phyloP scores from a whole-genome alignment of 805 yeast species.

The Candida methanosorbosa region DNA sequence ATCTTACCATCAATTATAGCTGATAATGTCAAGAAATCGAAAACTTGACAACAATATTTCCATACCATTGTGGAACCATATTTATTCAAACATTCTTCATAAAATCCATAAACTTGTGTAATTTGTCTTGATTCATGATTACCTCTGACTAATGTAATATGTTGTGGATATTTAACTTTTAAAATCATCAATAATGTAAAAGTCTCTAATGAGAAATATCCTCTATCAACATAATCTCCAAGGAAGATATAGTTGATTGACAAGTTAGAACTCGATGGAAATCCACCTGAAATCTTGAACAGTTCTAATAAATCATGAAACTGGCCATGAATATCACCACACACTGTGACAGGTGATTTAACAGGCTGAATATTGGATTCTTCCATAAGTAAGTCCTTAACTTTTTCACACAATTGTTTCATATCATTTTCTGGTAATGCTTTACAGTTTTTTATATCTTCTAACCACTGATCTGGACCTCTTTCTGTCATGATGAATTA shows the following conservation, averaged over 20 bases:
- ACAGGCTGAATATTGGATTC: conserved; percentile 94
- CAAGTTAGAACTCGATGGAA: conserved; percentile 56
- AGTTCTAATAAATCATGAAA: conserved; percentile 90
- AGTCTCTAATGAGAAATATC: conserved; percentile 92
- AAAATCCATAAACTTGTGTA: conserved; percentile 97
- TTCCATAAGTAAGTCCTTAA: conserved; percentile 91
- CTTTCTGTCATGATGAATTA: conserved; percentile 45
- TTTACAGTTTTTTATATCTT: conserved; percentile 83
- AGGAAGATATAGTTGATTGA: conserved; percentile 64
- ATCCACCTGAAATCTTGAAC: conserved; percentile 86
- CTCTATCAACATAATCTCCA: conserved; percentile 97
- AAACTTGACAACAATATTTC: conserved; percentile 95
- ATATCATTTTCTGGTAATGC: conserved; percentile 85
- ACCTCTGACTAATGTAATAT: conserved; percentile 89
- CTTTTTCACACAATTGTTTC: conserved; percentile 94
- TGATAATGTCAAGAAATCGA: conserved; percentile 87
- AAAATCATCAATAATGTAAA: conserved; percentile 90
- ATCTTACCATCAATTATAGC: conserved; percentile 94
- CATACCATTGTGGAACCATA: conserved; percentile 93
- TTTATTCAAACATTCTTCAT: conserved; percentile 89
- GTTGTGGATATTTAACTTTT: conserved; percentile 64
- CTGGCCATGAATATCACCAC: conserved; percentile 98
- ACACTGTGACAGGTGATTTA: conserved; percentile 86
- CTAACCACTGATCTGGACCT: conserved; percentile 97
- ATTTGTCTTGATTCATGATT: conserved; percentile 96